Base-by-base conservation (phyloP, 1,284 basidiomycete genomes). In the Trametes polyzona region DNA sequence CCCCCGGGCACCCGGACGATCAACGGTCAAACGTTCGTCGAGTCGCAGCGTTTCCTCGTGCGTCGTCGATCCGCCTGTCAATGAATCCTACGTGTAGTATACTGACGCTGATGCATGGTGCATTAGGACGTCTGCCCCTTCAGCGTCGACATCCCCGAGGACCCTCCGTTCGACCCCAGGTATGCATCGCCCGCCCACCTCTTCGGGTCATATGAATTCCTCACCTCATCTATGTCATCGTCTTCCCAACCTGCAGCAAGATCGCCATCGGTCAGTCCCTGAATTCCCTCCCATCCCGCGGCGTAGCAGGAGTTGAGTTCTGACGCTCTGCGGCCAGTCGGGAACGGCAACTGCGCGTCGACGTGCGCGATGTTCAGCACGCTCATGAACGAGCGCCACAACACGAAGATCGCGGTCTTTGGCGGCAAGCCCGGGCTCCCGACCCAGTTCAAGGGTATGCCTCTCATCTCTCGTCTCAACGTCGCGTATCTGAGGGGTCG, bases 301-400 rank as follows among this genome's bases (percentile, higher is more conserved):
- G 2, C 11, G 29, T 16, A 4, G 21, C 16, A 12, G 14, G 1
- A 21, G 33, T 16, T n/a, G 21, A 36, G 26, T 26, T 2, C 32
- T 40, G 21, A 47, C 19, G 2, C 29, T 12, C 33, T 10, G 24
- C 11, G n/a, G 7, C 46, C 43, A 70, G 76, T 78, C 35, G 69
- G 74, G 30, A 78, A 79, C 57, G 78, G 78, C 16, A 77, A 82
- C 61, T 88, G 85, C 59, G 85, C 83, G 3, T 87, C 84, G 14
- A 86, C 85, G 0, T 88, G 86, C 61, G 81, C 86, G 0, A 79
- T 84, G 76, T 87, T 87, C 66, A 82, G 76, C 59, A 86, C 84
- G 2, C 66, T 84, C 55, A 86, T 87, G 83, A 77, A 78, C 53
- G 86, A 87, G 68, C 71, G 74, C 12, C 82, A 85, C 62, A 68